Evolutionary conservation across 179 eudicot species (phyloP).

Genomic region (Carnegiea gigantea): DNA sequence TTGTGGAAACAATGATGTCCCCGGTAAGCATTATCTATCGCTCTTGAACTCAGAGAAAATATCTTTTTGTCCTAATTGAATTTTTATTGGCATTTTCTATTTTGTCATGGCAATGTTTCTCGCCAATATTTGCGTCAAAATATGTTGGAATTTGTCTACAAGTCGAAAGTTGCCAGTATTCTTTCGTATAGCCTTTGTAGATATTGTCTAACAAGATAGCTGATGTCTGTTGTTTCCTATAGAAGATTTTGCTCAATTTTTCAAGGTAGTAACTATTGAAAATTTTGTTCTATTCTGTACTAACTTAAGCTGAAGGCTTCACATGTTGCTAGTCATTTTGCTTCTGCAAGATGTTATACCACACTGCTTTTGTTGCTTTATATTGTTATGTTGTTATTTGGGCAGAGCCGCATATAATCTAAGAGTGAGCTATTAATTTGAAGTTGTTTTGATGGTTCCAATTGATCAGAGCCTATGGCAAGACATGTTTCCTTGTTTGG

Average conservation of each 20-base stretch:
- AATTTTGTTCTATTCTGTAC: neutral
- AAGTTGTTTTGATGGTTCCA: slow-evolving; percentile 10
- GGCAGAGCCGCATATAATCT: neutral
- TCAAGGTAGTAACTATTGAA: neutral
- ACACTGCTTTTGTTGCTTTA: neutral
- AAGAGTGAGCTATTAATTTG: neutral
- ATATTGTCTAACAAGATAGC: neutral
- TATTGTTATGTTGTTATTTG: neutral
- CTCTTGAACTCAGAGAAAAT: neutral
- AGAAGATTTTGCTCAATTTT: neutral
- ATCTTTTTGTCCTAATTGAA: neutral
- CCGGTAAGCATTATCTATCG: slow-evolving; percentile 40
- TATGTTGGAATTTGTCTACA: neutral
- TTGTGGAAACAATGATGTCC: slow-evolving; percentile 60
- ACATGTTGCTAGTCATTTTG: neutral
- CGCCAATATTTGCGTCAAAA: neutral
- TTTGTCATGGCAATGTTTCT: neutral
- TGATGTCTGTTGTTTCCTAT: no score
- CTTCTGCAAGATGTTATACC: neutral
- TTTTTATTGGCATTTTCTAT: neutral
- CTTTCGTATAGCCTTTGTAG: neutral
- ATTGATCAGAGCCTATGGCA: slow-evolving; percentile 54
- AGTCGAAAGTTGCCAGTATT: neutral
- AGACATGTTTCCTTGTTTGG: slow-evolving; percentile 57
- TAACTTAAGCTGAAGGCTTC: neutral